phyloP scores from a whole-genome alignment of 2,329 filamentous ascomycete species.

The Fusarium nanum region DNA sequence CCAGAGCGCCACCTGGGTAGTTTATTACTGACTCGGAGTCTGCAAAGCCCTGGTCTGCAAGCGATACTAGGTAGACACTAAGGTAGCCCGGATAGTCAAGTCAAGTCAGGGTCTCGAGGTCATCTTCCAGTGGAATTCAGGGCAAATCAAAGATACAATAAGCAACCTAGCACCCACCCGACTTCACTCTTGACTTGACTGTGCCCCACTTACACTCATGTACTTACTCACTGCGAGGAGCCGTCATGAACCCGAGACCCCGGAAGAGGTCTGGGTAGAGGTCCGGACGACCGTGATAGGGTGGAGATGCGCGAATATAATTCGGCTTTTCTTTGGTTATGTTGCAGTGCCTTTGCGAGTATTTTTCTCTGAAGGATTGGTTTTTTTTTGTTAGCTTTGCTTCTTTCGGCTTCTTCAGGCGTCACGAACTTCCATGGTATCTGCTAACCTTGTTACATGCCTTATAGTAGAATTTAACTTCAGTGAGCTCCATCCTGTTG shows the following conservation, averaged over 20 bases:
- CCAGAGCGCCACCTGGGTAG: not conserved
- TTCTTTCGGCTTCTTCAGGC: not conserved
- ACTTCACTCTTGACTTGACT: not conserved
- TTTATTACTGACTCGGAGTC: slow-evolving; percentile 21
- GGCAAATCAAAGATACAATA: slow-evolving; percentile 18
- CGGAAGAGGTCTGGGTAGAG: slow-evolving; percentile 11
- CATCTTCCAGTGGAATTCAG: slow-evolving; percentile 28
- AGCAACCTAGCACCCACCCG: not conserved
- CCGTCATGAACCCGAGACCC: slow-evolving; percentile 32
- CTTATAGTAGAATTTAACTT: not conserved
- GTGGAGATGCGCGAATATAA: slow-evolving; percentile 54
- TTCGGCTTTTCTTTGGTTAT: slow-evolving; percentile 41
- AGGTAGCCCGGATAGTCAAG: not conserved
- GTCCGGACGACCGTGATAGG: slow-evolving; percentile 40
- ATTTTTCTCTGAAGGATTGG: not conserved
- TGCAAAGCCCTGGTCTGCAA: slow-evolving; percentile 1
- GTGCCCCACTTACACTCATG: slow-evolving; percentile 6
- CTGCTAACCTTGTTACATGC: not conserved
- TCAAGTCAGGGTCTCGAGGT: slow-evolving; percentile 1
- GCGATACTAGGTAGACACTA: not conserved
- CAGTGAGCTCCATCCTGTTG: not conserved
- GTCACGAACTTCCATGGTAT: not conserved
- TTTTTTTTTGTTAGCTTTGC: not conserved
- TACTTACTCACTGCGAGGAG: slow-evolving; percentile 17
- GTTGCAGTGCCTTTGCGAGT: slow-evolving; percentile 9